Evolutionary conservation across 1,284 basidiomycete species (phyloP).

Genomic region (Somion occarium): DNA sequence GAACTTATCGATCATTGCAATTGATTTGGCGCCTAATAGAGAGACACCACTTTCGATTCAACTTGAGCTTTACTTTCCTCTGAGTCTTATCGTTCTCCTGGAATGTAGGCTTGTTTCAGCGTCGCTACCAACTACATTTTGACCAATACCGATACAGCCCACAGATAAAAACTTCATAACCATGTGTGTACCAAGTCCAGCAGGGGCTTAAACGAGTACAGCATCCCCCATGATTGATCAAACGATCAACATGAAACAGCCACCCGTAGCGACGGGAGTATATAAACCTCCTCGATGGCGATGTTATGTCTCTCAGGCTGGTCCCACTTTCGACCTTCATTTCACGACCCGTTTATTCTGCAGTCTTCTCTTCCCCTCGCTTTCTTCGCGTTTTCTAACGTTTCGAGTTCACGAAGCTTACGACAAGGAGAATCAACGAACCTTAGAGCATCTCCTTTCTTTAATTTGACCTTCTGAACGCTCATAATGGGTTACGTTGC

Average conservation of each 20-base stretch:
- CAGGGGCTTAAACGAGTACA: neutral
- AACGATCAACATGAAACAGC: slow-evolving; percentile 13
- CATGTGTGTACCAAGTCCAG: too few relatives aligned
- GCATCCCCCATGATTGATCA: slow-evolving; percentile 2
- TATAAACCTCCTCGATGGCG: slow-evolving; percentile 10
- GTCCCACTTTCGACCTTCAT: slow-evolving; percentile 20
- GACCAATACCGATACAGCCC: too few relatives aligned
- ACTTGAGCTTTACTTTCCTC: too few relatives aligned
- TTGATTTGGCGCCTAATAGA: neutral
- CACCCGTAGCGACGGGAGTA: slow-evolving; percentile 8
- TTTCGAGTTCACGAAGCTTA: slow-evolving; percentile 3
- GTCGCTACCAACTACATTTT: too few relatives aligned
- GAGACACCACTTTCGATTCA: too few relatives aligned
- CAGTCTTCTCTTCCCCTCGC: slow-evolving; percentile 11
- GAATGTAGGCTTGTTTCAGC: too few relatives aligned
- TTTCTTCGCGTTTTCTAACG: slow-evolving; percentile 8
- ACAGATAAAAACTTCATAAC: too few relatives aligned
- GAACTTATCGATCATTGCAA: slow-evolving; percentile 1
- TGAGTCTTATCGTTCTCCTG: too few relatives aligned
- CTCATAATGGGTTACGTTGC: slow-evolving; percentile 25
- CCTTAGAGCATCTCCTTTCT: neutral
- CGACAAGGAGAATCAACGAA: slow-evolving; percentile 1
- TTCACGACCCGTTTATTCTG: slow-evolving; percentile 13
- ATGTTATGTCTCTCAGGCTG: slow-evolving; percentile 15
- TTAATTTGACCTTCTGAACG: slow-evolving; percentile 7